Base-by-base conservation (phyloP, 257 asterid species). In the Forsythia viridissima region DNA sequence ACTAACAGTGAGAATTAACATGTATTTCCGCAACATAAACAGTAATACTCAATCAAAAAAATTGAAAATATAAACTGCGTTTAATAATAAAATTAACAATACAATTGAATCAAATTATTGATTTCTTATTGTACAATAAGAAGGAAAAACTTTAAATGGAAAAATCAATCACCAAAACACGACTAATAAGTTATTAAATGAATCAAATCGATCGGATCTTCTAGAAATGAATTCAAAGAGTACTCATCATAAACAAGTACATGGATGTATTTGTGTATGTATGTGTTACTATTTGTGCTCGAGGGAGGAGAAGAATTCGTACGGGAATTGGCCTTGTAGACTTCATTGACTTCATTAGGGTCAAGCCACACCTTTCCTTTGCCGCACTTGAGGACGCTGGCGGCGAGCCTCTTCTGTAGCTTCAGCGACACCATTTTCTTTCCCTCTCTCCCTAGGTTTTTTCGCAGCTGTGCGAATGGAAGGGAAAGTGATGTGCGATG, bases 341-440 rank as follows among this genome's bases (percentile, higher is more conserved):
- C 82, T 79, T 87, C 90, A 51, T 76, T 84, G 46, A 11, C 72
- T 78, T 87, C 90, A 82, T 87, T 87, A 0, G 90, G 90, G 74
- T 87, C 90, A 7, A 87, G 87, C 90, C 90, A 86, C 34, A 87
- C 87, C 78, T 87, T 87, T 51, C 90, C 87, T 71, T 85, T 77
- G 66, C 90, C 88, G 66, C 90, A 87, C 84, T 87, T 87, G 6
- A 87, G 81, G 2, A 87, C 87, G 84, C 88, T 87, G 77, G 88
- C 88, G 72, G 88, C 74, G 66, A 87, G 88, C 83, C 88, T 83
- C 86, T 87, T 80, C 85, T 84, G 88, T 40, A 87, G 82, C 84
- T 87, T 84, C 43, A 87, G 84, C 66, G 88, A 80, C 80, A 80
- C 91, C 87, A 81, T 86, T 55, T 81, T 24, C 18, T 43, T 13